These are phyloP conservation scores for Eutypella sp. DNA, from an alignment of 2,329 filamentous ascomycete species.

Conservation along the genomic window DNA sequence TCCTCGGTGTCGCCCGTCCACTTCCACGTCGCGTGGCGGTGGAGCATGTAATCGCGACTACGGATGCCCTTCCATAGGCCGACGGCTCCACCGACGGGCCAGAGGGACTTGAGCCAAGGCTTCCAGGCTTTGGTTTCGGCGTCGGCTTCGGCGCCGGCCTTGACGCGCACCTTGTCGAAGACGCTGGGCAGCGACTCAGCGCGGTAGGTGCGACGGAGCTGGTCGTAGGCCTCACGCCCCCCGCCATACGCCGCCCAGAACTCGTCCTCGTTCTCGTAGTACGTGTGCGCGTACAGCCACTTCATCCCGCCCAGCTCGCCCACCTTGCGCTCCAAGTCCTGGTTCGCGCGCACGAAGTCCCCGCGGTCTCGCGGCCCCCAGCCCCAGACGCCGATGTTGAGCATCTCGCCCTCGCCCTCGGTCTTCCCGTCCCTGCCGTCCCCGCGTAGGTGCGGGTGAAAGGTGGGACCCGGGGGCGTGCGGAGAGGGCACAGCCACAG, in stretches of 20 bases:
- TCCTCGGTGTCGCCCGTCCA: slow-evolving; percentile 39
- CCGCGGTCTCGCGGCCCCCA: slow-evolving; percentile 55
- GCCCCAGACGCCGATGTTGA: slow-evolving; percentile 74
- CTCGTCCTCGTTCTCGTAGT: slow-evolving; percentile 68
- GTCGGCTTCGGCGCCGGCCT: slow-evolving; percentile 39
- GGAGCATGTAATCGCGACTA: slow-evolving; percentile 51
- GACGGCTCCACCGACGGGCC: slow-evolving; percentile 55
- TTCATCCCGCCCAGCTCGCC: slow-evolving; percentile 70
- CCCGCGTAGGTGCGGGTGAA: slow-evolving; percentile 48
- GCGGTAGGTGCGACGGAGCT: slow-evolving; percentile 56
- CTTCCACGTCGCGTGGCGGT: slow-evolving; percentile 50
- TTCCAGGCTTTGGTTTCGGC: slow-evolving; percentile 34
- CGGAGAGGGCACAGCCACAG: slow-evolving; percentile 56
- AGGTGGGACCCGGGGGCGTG: slow-evolving; percentile 44
- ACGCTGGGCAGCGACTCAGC: slow-evolving; percentile 60
- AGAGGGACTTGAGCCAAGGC: slow-evolving; percentile 40
- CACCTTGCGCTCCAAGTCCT: slow-evolving; percentile 65
- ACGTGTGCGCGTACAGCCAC: slow-evolving; percentile 83
- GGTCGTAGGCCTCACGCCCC: slow-evolving; percentile 55
- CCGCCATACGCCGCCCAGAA: slow-evolving; percentile 63
- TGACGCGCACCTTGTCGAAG: slow-evolving; percentile 65
- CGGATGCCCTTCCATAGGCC: slow-evolving; percentile 56
- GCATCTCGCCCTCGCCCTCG: slow-evolving; percentile 32
- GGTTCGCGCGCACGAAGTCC: slow-evolving; percentile 66
- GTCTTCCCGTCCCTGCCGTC: slow-evolving; percentile 7